Conservation (phyloP, 768 basidiomycete species). For the Sistotremastrum niveocremeum region DNA sequence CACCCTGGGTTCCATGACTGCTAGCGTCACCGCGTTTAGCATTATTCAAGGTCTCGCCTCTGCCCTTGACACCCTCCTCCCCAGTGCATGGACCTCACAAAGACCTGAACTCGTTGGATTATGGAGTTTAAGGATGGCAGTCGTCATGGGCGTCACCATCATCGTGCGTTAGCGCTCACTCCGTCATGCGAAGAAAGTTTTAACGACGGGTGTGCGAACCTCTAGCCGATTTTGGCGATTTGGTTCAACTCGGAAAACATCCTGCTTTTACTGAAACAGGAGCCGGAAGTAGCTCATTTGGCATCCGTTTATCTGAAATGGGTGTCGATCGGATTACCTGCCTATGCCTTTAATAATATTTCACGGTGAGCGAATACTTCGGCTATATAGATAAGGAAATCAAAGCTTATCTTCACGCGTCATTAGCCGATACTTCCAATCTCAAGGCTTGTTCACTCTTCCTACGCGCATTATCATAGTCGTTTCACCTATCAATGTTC, state of each 20-base stretch:
- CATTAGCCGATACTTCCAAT: constrained; percentile 62
- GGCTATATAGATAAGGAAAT: too few species aligned
- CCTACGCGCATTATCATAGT: constrained; percentile 75
- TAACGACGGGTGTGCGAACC: constrained; percentile 1
- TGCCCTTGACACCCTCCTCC: constrained; percentile 85
- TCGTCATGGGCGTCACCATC: constrained; percentile 44
- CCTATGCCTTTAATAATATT: constrained; percentile 45
- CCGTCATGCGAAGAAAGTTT: background rate
- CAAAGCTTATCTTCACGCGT: too few species aligned
- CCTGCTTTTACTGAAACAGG: constrained; percentile 62
- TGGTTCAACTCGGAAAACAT: constrained; percentile 81
- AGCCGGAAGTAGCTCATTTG: constrained; percentile 68
- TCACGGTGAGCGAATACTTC: constrained; percentile 24
- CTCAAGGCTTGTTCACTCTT: constrained; percentile 72
- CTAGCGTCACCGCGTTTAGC: constrained; percentile 58
- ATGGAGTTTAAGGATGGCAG: constrained; percentile 78
- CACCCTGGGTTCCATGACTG: constrained; percentile 61
- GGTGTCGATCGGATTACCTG: constrained; percentile 68
- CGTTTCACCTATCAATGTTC: constrained; percentile 74
- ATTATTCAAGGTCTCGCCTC: constrained; percentile 74
- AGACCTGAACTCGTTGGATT: constrained; percentile 77
- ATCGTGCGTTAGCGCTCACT: constrained; percentile 34
- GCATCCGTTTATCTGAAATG: constrained; percentile 69
- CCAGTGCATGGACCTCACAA: constrained; percentile 86
- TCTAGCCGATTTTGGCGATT: constrained; percentile 41